A percentile compares a stretch with the other conserved stretches of the same genome.
These are phyloP conservation scores for Mediolabrus comicus DNA, from an alignment of 108 stramenopile species.

Conservation along the genomic window DNA sequence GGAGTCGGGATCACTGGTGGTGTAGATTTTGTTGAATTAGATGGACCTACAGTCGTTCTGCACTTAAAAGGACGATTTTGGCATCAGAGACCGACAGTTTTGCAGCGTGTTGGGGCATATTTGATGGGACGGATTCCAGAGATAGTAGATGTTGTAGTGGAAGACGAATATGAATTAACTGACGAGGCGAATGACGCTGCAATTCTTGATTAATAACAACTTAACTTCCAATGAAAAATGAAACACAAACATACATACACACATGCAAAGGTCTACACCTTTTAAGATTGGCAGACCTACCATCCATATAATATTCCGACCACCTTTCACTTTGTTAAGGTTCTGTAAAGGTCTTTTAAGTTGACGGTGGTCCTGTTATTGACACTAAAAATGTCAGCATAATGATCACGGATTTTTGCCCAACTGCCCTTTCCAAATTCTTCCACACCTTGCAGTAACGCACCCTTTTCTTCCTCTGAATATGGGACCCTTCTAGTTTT, in stretches of 20 bases:
- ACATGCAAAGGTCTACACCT: background rate
- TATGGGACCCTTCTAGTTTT: slow-evolving; percentile 30
- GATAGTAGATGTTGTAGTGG: slow-evolving; percentile 80
- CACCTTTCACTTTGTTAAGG: slow-evolving; percentile 25
- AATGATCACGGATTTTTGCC: slow-evolving; percentile 48
- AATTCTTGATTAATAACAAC: background rate
- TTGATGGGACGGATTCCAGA: slow-evolving; percentile 80
- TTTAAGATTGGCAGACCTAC: background rate
- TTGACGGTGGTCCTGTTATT: slow-evolving; percentile 55
- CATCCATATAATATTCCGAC: background rate
- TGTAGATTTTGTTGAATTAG: slow-evolving; percentile 91
- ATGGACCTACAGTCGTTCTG: slow-evolving; percentile 74
- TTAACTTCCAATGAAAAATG: background rate
- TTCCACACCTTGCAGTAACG: slow-evolving; percentile 48
- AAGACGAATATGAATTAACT: slow-evolving; percentile 79
- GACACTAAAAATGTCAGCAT: slow-evolving; percentile 30
- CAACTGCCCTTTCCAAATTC: slow-evolving; percentile 53
- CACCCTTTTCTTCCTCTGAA: slow-evolving; percentile 52
- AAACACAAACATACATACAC: background rate
- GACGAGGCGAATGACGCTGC: slow-evolving; percentile 77
- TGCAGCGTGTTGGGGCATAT: slow-evolving; percentile 72
- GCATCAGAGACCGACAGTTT: slow-evolving; percentile 87
- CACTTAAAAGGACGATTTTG: slow-evolving; percentile 86
- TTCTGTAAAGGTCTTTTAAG: slow-evolving; percentile 69
- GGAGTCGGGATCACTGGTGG: slow-evolving; percentile 94